Base-by-base conservation (phyloP, 2,329 filamentous ascomycete species). In the Ceratocystis papillata region DNA sequence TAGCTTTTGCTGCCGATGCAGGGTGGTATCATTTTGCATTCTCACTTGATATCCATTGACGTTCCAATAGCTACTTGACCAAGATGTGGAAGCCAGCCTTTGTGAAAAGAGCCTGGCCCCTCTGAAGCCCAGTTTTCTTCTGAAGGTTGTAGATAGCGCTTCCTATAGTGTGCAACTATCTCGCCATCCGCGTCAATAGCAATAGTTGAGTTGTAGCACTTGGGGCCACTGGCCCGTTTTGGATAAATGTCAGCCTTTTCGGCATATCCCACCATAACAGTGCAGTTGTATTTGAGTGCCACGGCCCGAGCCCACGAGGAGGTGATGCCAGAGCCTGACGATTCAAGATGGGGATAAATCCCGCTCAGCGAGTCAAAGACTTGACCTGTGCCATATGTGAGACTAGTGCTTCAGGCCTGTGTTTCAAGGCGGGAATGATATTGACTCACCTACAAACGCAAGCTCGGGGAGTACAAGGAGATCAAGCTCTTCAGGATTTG, bases 401-500 rank as follows among this genome's bases (percentile, higher is more conserved):
- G 53, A 46, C 6, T 30, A 57, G 22, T 66, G 81, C 76, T 72
- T 84, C 87, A 70, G 83, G 77, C 69, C 81, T 81, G 59, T 79
- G 74, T 1, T 86, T 86, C 1, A 79, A 25, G 20, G 25, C 15
- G 48, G 48, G 48, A 81, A 1, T 63, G 65, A 45, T 66, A 6
- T 55, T 3, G 28, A 50, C 22, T 37, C 53, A 65, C 41, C 50
- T 63, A 62, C 62, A 72, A 89, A 88, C 3, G 86, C 85, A 71
- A 89, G 75, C 70, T 89, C 87, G 0, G 87, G 86, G 1, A 89
- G 76, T 3, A 89, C 81, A 0, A 90, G 77, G 65, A 88, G 79
- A 71, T 88, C 85, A 25, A 88, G 69, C 5, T 59, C 30, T 33
- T 78, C 72, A 1, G 77, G 74, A 37, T 76, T 74, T 3, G 80